Base-by-base conservation (phyloP, 2,329 filamentous ascomycete genomes). In the Bipolaris bicolor region DNA sequence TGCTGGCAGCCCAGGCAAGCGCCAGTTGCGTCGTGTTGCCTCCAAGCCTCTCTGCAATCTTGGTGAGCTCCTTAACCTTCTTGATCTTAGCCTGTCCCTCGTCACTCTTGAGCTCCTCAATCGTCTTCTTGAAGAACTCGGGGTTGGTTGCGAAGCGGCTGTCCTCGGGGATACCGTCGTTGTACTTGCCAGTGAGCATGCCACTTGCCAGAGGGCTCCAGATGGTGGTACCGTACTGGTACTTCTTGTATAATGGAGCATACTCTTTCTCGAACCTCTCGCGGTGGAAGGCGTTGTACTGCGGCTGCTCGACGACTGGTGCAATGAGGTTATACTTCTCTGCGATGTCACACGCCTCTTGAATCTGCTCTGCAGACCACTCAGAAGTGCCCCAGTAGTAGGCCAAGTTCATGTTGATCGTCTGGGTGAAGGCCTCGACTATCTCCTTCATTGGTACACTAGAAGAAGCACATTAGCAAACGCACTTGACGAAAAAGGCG, bases 321-420 rank as follows among this genome's bases (percentile, higher is more conserved):
- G 84, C 84, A 60, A 88, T 86, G 36, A 87, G 80, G 73, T 86
- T 83, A 76, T 86, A 84, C 40, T 86, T 86, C 73, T 87, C 84
- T 54, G 80, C 82, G 66, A 88, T 85, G 69, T 86, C 82, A 16
- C 73, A 71, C 3, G 86, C 86, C 72, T 87, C 84, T 58, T 79
- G 80, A 71, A 88, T 87, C 75, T 88, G 83, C 29, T 76, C 73
- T 6, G 85, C 84, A 44, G 75, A 80, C 85, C 85, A 88, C 70
- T 88, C 85, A 0, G 80, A 83, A 0, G 86, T 88, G 44, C 86
- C 70, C 70, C 69, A 72, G 57, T 75, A 74, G 75, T 87, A 86
- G 20, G 84, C 84, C 36, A 86, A 71, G 74, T 86, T 86, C 58
- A 86, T 79, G 51, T 80, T 73, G 55, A 82, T 83, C 41, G 75